These are phyloP conservation scores for Viridothelium virens DNA, from an alignment of 495 filamentous ascomycete genomes.

Conservation along the genomic window DNA sequence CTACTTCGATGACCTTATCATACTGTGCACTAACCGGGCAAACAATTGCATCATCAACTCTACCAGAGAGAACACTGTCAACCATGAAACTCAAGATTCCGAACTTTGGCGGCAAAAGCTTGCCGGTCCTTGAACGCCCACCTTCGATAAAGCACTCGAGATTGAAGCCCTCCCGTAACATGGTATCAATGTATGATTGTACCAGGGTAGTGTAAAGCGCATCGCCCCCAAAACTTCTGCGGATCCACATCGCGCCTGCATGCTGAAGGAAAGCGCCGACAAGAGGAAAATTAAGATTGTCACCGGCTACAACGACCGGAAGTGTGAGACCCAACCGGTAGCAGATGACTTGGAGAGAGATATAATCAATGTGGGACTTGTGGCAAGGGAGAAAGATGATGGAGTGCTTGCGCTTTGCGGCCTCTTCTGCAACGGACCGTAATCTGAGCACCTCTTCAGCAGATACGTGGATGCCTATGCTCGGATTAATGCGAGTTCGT, in stretches of 20 bases:
- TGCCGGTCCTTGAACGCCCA: conserved; percentile 83
- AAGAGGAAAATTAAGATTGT: conserved; percentile 90
- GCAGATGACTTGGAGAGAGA: conserved; percentile 86
- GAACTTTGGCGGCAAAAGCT: conserved; percentile 87
- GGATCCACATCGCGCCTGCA: conserved; percentile 95
- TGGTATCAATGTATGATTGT: conserved; percentile 88
- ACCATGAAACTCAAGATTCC: conserved; percentile 91
- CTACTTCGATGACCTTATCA: conserved; percentile 96
- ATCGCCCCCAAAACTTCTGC: conserved; percentile 86
- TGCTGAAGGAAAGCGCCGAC: conserved; percentile 88
- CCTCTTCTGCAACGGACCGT: conserved; percentile 69
- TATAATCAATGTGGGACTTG: conserved; percentile 91
- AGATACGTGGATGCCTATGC: conserved; percentile 73
- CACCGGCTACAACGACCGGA: conserved; percentile 89
- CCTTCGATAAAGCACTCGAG: conserved; percentile 79
- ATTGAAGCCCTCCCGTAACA: conserved; percentile 85
- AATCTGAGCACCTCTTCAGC: conserved; percentile 85
- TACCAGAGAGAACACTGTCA: conserved; percentile 80
- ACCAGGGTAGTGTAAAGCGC: conserved; percentile 82
- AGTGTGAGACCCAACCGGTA: conserved; percentile 83
- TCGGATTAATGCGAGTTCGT: neutral
- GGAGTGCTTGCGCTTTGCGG: conserved; percentile 79
- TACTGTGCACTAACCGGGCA: conserved; percentile 96
- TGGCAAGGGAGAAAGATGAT: conserved; percentile 95
- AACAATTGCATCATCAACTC: conserved; percentile 81